phyloP scores from a whole-genome alignment of 768 basidiomycete genomes.

The Rhizopogon vinicolor region DNA sequence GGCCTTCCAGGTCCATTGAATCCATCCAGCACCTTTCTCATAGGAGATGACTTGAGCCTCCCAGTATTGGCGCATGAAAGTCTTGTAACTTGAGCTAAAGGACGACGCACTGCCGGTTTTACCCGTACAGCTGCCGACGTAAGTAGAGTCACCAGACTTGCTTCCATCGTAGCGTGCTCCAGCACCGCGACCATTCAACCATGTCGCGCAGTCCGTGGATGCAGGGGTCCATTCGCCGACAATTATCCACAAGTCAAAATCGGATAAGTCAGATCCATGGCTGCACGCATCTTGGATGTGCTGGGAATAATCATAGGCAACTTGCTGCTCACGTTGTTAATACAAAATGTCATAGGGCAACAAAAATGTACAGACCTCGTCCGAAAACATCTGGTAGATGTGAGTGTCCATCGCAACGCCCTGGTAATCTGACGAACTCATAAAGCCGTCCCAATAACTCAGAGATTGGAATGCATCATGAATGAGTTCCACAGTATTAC shows the following conservation, averaged over 20 bases:
- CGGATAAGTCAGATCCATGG: slow-evolving; percentile 37
- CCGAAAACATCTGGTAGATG: slow-evolving; percentile 70
- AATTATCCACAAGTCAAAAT: slow-evolving; percentile 66
- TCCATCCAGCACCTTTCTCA: slow-evolving; percentile 67
- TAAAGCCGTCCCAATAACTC: slow-evolving; percentile 30
- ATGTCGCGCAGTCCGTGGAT: slow-evolving; percentile 68
- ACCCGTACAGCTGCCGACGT: slow-evolving; percentile 37
- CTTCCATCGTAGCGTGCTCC: slow-evolving; percentile 71
- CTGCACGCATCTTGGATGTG: slow-evolving; percentile 48
- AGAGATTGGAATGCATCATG: slow-evolving; percentile 17
- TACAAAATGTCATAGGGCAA: neutral
- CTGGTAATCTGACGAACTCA: slow-evolving; percentile 43
- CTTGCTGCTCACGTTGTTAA: neutral
- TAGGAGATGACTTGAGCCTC: slow-evolving; percentile 76
- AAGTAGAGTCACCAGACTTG: slow-evolving; percentile 5
- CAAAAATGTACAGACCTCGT: slow-evolving; percentile 26
- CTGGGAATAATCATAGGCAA: slow-evolving; percentile 2
- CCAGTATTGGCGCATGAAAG: slow-evolving; percentile 65
- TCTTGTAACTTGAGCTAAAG: slow-evolving; percentile 61
- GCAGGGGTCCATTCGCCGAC: slow-evolving; percentile 80
- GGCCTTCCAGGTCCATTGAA: slow-evolving; percentile 78
- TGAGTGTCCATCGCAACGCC: slow-evolving; percentile 51
- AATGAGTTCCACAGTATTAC: slow-evolving; percentile 2
- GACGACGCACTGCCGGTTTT: slow-evolving; percentile 55
- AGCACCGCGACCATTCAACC: slow-evolving; percentile 74